Conservation (phyloP, 164 flowering plant genomes). For the Macadamia tetraphylla region DNA sequence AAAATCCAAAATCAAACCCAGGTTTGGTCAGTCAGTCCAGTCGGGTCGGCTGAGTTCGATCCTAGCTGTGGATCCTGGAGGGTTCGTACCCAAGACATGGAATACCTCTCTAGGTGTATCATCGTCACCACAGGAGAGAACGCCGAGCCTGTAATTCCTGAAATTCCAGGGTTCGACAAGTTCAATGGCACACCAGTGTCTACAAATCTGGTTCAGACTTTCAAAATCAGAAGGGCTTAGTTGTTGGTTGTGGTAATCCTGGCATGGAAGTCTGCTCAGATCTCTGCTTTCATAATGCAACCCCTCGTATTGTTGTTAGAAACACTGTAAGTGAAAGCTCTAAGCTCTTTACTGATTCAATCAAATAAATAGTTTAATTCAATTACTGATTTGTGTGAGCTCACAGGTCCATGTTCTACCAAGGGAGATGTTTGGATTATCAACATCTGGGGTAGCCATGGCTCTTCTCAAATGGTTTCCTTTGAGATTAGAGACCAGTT, state of each 20-base stretch:
- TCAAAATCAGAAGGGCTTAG: slow-evolving; percentile 56
- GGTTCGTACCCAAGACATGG: slow-evolving; percentile 43
- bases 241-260: slow-evolving; percentile 94
- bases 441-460: slow-evolving; percentile 87
- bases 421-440: slow-evolving; percentile 76
- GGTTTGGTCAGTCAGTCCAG: slow-evolving; percentile 41
- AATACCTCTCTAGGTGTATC: slow-evolving; percentile 62
- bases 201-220: slow-evolving; percentile 73
- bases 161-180: slow-evolving; percentile 51
- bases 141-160: slow-evolving; percentile 75
- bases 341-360: neutral
- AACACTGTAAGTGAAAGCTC: slow-evolving; percentile 53
- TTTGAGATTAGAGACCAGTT: slow-evolving; percentile 63
- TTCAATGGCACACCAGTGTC: slow-evolving; percentile 75
- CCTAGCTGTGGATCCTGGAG: slow-evolving; percentile 42
- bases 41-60: slow-evolving; percentile 55
- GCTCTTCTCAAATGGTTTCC: slow-evolving; percentile 77
- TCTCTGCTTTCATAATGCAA: slow-evolving; percentile 73
- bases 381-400: too few species aligned
- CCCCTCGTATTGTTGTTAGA: slow-evolving; percentile 87
- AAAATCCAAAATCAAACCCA: slow-evolving; percentile 51
- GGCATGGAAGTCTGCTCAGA: slow-evolving; percentile 98
- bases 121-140: slow-evolving; percentile 89
- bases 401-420: slow-evolving; percentile 87
- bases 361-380: too few species aligned